Conservation (phyloP, 495 filamentous ascomycete species). For the Penicillium verhagenii region DNA sequence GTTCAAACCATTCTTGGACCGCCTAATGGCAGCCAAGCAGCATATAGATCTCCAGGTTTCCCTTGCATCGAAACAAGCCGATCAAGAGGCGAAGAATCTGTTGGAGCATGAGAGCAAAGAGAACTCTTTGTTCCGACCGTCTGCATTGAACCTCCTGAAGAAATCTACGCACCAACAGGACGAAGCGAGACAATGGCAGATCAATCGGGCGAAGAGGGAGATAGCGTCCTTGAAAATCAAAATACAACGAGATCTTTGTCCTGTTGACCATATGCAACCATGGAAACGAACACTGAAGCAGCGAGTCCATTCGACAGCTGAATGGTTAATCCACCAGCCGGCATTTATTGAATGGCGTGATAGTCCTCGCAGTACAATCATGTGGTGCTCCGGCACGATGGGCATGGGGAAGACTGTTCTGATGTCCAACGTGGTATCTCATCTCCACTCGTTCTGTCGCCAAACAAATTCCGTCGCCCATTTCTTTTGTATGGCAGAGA, state of each 20-base stretch:
- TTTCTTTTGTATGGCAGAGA: constrained; percentile 20
- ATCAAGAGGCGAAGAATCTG: constrained; percentile 14
- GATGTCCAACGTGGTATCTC: constrained; percentile 20
- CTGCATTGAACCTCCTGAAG: neutral
- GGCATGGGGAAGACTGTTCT: constrained; percentile 30
- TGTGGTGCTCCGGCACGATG: constrained; percentile 30
- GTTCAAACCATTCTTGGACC: constrained; percentile 12
- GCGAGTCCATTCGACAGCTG: constrained; percentile 3
- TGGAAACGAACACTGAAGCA: constrained; percentile 5
- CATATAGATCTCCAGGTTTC: constrained; percentile 18
- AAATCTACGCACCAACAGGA: constrained; percentile 2
- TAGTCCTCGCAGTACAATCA: constrained; percentile 3
- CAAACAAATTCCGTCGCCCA: constrained; percentile 12
- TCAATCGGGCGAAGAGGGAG: neutral
- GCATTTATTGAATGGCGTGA: constrained; percentile 1
- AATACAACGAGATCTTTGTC: constrained; percentile 5
- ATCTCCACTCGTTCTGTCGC: constrained; percentile 1
- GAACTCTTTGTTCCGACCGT: constrained; percentile 3
- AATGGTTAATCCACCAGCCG: constrained; percentile 7
- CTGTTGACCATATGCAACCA: constrained; percentile 1
- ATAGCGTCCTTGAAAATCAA: constrained; percentile 1
- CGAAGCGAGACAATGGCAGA: constrained; percentile 8
- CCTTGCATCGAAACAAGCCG: constrained; percentile 21
- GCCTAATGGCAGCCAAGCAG: constrained; percentile 5
- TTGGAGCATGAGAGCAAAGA: constrained; percentile 15